Evolutionary conservation across 805 yeast species (phyloP).

Genomic region (Candida coleopterorum): DNA sequence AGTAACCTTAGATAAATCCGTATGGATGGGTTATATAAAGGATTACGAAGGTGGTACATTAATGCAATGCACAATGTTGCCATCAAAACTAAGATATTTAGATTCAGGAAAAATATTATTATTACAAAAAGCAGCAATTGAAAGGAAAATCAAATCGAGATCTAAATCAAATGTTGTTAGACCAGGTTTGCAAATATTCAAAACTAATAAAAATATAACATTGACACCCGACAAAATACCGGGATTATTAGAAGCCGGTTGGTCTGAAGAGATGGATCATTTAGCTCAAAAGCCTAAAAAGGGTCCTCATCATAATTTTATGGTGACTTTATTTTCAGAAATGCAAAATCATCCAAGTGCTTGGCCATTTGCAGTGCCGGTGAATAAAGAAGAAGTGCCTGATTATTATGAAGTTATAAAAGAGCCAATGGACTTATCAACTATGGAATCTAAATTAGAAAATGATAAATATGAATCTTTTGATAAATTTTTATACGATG

Average conservation of each 20-base stretch:
- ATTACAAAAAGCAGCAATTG: conserved; percentile 87
- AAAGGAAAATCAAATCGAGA: conserved; percentile 72
- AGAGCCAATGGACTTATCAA: conserved; percentile 96
- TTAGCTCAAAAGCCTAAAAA: conserved; percentile 91
- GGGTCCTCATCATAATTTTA: conserved; percentile 89
- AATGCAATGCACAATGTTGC: conserved; percentile 96
- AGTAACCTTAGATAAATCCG: conserved; percentile 73
- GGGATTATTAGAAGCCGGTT: conserved; percentile 88
- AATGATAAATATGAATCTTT: conserved; percentile 86
- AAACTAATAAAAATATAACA: conserved; percentile 36
- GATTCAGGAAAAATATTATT: conserved; percentile 84
- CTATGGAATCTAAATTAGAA: conserved; percentile 91
- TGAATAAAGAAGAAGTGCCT: conserved; percentile 87
- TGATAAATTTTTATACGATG: conserved; percentile 89
- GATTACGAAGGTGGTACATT: conserved; percentile 98
- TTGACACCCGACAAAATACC: conserved; percentile 83
- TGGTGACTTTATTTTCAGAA: conserved; percentile 85
- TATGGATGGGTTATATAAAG: conserved; percentile 98
- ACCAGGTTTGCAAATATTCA: conserved; percentile 75
- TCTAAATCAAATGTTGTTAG: conserved; percentile 77
- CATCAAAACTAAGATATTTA: conserved; percentile 71
- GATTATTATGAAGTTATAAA: conserved; percentile 95
- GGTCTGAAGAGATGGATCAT: conserved; percentile 98
- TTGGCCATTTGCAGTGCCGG: conserved; percentile 97
- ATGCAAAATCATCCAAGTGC: conserved; percentile 93